A percentile compares a stretch with the other conserved stretches of the same genome.
Evolutionary conservation across 2,329 filamentous ascomycete genomes (phyloP).

Genomic region (Ceratocystis smalleyi): DNA sequence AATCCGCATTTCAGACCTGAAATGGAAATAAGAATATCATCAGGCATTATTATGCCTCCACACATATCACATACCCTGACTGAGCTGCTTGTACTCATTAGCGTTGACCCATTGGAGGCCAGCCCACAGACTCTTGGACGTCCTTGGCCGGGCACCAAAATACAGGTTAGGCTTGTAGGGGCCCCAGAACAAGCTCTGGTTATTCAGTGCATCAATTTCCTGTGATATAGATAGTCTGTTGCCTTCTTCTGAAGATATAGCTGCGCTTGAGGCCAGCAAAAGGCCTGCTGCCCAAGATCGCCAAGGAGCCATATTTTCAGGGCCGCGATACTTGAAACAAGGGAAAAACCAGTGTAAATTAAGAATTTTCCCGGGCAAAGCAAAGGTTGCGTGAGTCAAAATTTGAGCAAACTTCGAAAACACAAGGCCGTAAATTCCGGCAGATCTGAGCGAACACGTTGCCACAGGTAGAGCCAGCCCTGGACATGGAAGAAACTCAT

Average conservation of each 20-base stretch:
- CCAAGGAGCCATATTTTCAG: slow-evolving; percentile 19
- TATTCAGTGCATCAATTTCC: slow-evolving; percentile 32
- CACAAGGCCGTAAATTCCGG: background rate
- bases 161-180: slow-evolving; percentile 89
- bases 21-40: background rate
- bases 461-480: background rate
- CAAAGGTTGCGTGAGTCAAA: background rate
- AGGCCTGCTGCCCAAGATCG: slow-evolving; percentile 16
- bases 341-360: slow-evolving; percentile 17
- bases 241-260: background rate
- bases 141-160: slow-evolving; percentile 72
- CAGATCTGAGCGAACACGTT: slow-evolving; percentile 6
- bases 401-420: background rate
- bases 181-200: slow-evolving; percentile 86
- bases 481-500: background rate
- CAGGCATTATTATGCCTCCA: slow-evolving; percentile 44
- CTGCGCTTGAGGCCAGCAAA: slow-evolving; percentile 12
- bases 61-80: slow-evolving; percentile 68
- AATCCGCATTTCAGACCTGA: background rate
- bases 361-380: background rate
- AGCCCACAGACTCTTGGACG: slow-evolving; percentile 65
- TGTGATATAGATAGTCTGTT: background rate
- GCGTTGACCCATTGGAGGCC: slow-evolving; percentile 82
- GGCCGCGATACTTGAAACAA: slow-evolving; percentile 19
- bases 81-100: slow-evolving; percentile 60